These are phyloP conservation scores for Inga laurina DNA, from an alignment of 306 rosid genomes.

Conservation along the genomic window DNA sequence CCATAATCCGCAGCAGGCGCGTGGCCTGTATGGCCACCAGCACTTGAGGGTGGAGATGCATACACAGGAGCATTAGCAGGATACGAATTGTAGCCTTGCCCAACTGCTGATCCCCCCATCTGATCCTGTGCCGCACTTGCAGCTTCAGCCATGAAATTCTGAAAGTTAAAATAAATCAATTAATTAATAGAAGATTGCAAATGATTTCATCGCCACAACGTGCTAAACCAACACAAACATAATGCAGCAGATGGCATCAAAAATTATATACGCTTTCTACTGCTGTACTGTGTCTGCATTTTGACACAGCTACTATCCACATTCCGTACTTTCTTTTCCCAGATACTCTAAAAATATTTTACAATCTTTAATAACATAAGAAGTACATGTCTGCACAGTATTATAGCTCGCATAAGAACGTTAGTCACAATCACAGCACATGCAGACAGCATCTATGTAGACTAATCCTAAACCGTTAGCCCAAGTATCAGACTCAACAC, in stretches of 20 bases:
- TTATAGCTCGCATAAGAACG: not conserved
- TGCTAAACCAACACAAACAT: not conserved
- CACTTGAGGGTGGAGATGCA: slow-evolving; percentile 45
- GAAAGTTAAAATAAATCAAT: slow-evolving; percentile 20
- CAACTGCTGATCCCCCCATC: slow-evolving; percentile 45
- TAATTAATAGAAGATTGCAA: not conserved
- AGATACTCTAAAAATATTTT: not conserved
- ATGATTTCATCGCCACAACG: not conserved
- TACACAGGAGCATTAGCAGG: slow-evolving; percentile 49
- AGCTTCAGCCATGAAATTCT: slow-evolving; percentile 71
- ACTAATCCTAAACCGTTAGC: not conserved
- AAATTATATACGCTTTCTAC: not conserved
- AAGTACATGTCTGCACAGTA: not conserved
- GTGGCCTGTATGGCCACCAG: slow-evolving; percentile 47
- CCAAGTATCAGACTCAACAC: not conserved
- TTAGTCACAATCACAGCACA: too few species aligned
- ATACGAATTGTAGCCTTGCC: slow-evolving; percentile 53
- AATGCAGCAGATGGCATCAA: not conserved
- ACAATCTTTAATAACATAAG: not conserved
- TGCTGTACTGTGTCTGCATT: not conserved
- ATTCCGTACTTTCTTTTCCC: slow-evolving; percentile 1
- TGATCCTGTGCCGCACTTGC: slow-evolving; percentile 52
- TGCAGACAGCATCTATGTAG: not conserved
- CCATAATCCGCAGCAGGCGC: slow-evolving; percentile 55
- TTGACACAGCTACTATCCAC: not conserved